Evolutionary conservation across 345 rosid species (phyloP), one percentile per base, ranked within the genome.

Genomic region (Citrus trifoliata): DNA sequence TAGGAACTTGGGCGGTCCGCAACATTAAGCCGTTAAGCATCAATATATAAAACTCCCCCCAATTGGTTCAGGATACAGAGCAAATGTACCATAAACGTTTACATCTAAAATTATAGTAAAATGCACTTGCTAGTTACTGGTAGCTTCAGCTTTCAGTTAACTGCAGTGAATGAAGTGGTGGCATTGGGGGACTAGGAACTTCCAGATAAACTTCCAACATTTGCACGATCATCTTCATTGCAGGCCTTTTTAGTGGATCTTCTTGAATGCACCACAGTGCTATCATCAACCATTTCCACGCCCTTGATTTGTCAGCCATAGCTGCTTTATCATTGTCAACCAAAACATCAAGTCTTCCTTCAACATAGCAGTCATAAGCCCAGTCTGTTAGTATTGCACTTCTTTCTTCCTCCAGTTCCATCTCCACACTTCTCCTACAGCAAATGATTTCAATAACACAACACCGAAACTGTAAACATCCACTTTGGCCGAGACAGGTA

Each of bases 391-490:
- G 33, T 30, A 81, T 72, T 24, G 40, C 61, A 13, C 27, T 33
- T 28, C 62, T 71, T 42, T 81, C 80, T 18, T 72, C 78, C 56
- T 35, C 65, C 0, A 6, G 0, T 4, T 73, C 80, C 25, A 14
- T 24, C 5, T 24, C 59, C 61, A 73, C 78, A 6, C 71, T 67
- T 60, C 46, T 77, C 55, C 71, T 59, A 28, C 81, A 81, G n/a
- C 83, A 63, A n/a, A 83, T 58, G 21, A 83, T 46, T 75, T 80
- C 69, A 80, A 40, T 13, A 80, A 32, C 62, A 80, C 70, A 40
- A 77, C 69, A 2, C 87, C 84, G 16, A 70, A 84, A 37, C 82
- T 81, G 51, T 81, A 81, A 13, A 84, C 84, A 76, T 84, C 87
- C 28, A 73, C 87, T 37, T 78, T 84, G 48, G 71, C 75, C 8